Evolutionary conservation across 176 grass and related monocot species (phyloP).

Genomic region (Bromus sterilis): DNA sequence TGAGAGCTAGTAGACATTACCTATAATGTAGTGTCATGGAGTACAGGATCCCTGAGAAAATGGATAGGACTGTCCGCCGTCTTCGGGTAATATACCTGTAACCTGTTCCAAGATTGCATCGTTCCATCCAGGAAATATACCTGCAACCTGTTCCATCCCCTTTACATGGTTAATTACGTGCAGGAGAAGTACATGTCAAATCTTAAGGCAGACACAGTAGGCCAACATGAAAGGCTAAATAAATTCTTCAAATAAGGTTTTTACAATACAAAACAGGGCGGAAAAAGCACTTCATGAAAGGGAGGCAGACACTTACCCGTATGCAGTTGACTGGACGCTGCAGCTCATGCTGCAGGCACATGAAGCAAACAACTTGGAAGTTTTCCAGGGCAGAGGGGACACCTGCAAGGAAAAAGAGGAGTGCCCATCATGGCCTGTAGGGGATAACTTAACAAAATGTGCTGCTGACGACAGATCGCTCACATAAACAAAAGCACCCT

Average conservation of each 20-base stretch:
- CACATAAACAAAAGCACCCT: constrained; percentile 66
- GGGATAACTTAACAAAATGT: constrained; percentile 51
- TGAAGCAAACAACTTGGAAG: constrained; percentile 42
- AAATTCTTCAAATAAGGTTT: neutral
- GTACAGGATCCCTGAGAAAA: constrained; percentile 39
- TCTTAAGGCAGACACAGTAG: neutral
- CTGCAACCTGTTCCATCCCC: constrained; percentile 20
- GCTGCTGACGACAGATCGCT: constrained; percentile 51
- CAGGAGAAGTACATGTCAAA: neutral
- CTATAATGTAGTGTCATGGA: constrained; percentile 4
- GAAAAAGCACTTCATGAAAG: neutral
- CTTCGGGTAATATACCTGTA: constrained; percentile 49
- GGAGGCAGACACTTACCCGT: constrained; percentile 49
- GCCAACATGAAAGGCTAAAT: neutral
- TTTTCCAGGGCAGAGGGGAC: constrained; percentile 58
- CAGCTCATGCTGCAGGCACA: constrained; percentile 66
- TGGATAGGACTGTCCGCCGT: constrained; percentile 32
- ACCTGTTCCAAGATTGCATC: constrained; percentile 65
- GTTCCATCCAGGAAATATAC: constrained; percentile 81
- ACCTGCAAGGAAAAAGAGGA: constrained; percentile 36
- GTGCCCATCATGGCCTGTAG: constrained; percentile 56
- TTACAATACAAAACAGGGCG: neutral
- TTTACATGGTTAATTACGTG: neutral
- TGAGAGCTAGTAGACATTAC: too few relatives aligned
- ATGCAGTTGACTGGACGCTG: constrained; percentile 74